Conservation (phyloP, 148 eudicot species). For the Pharnaceum exiguum region DNA sequence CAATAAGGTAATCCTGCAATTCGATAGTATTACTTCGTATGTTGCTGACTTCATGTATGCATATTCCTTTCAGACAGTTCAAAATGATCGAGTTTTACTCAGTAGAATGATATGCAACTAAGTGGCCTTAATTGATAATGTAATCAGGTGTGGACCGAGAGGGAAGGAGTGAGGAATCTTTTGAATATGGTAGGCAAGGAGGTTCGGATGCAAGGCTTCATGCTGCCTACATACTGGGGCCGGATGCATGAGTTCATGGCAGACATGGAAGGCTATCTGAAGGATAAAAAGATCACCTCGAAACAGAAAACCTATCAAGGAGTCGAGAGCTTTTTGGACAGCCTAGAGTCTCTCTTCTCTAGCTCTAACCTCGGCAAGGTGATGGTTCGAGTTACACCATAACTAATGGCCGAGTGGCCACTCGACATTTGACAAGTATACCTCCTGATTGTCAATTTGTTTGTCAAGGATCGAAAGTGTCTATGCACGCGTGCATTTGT, state of each 20-base stretch:
- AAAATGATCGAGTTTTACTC: too few species aligned
- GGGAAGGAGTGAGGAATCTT: slow-evolving; percentile 35
- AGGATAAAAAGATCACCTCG: slow-evolving; percentile 25
- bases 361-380: slow-evolving; percentile 36
- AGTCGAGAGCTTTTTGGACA: slow-evolving; percentile 26
- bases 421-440: too few species aligned
- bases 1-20: too few species aligned
- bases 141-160: slow-evolving; percentile 27
- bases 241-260: slow-evolving; percentile 15
- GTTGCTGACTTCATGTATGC: too few species aligned
- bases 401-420: too few species aligned
- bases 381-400: slow-evolving; percentile 18
- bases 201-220: slow-evolving; percentile 33
- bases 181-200: slow-evolving; percentile 39
- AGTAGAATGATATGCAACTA: too few species aligned
- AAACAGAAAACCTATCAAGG: slow-evolving; percentile 22
- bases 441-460: too few species aligned
- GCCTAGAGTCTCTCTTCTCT: slow-evolving; percentile 29
- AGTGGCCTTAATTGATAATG: background rate
- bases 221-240: slow-evolving; percentile 12
- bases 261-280: slow-evolving; percentile 27
- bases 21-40: too few species aligned
- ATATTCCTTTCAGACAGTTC: too few species aligned
- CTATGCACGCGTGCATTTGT: too few species aligned
- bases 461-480: too few species aligned